Evolutionary conservation across 1,284 basidiomycete genomes (phyloP), one percentile per base, ranked within the genome.

Genomic region (Sanguinoderma infundibulare): DNA sequence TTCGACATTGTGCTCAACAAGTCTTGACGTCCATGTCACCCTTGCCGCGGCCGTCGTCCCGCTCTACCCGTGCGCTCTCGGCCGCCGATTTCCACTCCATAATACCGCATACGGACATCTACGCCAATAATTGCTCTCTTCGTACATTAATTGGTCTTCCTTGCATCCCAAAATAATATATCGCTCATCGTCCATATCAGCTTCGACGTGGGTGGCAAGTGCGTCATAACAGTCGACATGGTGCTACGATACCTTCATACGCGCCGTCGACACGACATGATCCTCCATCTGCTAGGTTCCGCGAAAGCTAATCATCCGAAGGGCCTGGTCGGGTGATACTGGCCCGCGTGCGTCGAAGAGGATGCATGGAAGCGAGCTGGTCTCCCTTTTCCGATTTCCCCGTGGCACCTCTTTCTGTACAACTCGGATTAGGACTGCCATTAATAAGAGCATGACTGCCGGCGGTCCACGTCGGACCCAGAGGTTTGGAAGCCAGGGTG

Each of bases 1-100:
- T 47, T 59, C 22, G 47, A 53, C 30, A 34, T 59, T n/a, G 57
- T 59, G 3, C 40, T 59, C 14, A 59, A 52, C 39, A 9, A 30
- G n/a, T 26, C 28, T 14, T 58, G 30, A 40, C 14, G 36, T 12
- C 30, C 22, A 3, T 22, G 24, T 15, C 14, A 14, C 24, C 14
- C 24, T 9, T 46, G 14, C 14, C 22, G 24, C 42, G 42, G 42
- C 24, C 24, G 20, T 8, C 40, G 40, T 42, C 3, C 40, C 40
- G 22, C 20, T 24, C 9, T 9, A 1, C 4, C 9, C 40, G 40
- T 24, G 20, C 40, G 20, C 20, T 22, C 20, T 42, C 40, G 22
- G 24, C 40, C 10, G 40, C n/a, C n/a, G n/a, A n/a, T n/a, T n/a
- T n/a, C n/a, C 22, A 15, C 24, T 46, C 28, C 42, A 46, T 46